A percentile compares a stretch with the other conserved stretches of the same genome.
Evolutionary conservation across 108 stramenopile genomes (phyloP).

Genomic region (Conticribra guillardii): DNA sequence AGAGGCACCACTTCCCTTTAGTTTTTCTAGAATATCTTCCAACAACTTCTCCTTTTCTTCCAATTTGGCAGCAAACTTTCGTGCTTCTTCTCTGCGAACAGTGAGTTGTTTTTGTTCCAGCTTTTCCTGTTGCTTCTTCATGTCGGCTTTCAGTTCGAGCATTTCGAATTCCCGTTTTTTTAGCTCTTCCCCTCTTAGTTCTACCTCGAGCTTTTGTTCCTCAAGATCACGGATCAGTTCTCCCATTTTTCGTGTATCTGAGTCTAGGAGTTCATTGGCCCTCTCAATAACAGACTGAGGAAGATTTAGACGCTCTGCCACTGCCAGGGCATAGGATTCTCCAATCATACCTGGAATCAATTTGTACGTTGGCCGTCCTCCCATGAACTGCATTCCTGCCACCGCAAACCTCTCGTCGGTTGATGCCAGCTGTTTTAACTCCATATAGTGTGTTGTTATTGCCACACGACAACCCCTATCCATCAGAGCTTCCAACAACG

Average conservation of each 20-base stretch:
- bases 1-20: conserved; percentile 75
- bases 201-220: conserved; percentile 77
- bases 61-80: conserved; percentile 81
- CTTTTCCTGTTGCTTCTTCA: conserved; percentile 69
- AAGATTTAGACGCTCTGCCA: conserved; percentile 81
- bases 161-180: conserved; percentile 75
- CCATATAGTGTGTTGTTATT: conserved; percentile 93
- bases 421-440: conserved; percentile 91
- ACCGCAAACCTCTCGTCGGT: conserved; percentile 88
- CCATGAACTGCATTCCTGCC: conserved; percentile 91
- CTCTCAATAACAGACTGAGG: conserved; percentile 73
- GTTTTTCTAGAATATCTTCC: conserved; percentile 81
- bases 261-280: conserved; percentile 83
- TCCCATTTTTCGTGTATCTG: conserved; percentile 86
- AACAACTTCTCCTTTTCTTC: conserved; percentile 90
- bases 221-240: conserved; percentile 87
- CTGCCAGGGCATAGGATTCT: conserved; percentile 91
- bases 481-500: conserved; percentile 87
- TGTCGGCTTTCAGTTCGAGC: conserved; percentile 63
- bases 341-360: conserved; percentile 89
- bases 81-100: conserved; percentile 78
- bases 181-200: conserved; percentile 72
- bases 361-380: conserved; percentile 90
- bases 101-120: conserved; percentile 73
- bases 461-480: conserved; percentile 87